A percentile compares a stretch with the other conserved stretches of the same genome.
These are phyloP conservation scores for Glaciozyma martinii DNA, from an alignment of 768 basidiomycete genomes.

Conservation along the genomic window DNA sequence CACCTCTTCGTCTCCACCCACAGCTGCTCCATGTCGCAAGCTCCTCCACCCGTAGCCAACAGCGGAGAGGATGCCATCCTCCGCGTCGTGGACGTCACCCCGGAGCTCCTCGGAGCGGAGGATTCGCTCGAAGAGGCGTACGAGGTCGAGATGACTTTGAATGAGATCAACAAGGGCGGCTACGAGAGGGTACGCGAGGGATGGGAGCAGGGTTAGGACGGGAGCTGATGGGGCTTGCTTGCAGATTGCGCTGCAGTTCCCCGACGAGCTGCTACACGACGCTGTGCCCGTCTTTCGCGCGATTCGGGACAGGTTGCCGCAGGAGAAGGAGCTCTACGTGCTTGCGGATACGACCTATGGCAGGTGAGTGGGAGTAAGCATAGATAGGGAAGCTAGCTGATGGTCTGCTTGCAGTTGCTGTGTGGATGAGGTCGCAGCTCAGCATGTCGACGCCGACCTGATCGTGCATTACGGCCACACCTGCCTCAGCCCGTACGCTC, in stretches of 20 bases:
- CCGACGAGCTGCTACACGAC: slow-evolving; percentile 78
- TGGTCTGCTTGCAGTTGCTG: slow-evolving; percentile 59
- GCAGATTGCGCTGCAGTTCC: slow-evolving; percentile 86
- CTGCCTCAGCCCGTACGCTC: slow-evolving; percentile 75
- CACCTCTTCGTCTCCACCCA: no score
- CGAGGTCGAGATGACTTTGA: slow-evolving; percentile 60
- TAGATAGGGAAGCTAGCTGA: neutral
- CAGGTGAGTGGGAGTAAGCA: slow-evolving; percentile 49
- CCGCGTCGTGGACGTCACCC: slow-evolving; percentile 48
- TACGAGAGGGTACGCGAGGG: slow-evolving; percentile 57
- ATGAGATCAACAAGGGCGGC: slow-evolving; percentile 52
- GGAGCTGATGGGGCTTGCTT: slow-evolving; percentile 3
- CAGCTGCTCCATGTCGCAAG: slow-evolving; percentile 17
- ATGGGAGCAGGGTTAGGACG: neutral
- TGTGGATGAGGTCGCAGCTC: slow-evolving; percentile 89
- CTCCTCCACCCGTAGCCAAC: slow-evolving; percentile 23
- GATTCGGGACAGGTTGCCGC: slow-evolving; percentile 50
- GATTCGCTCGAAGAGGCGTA: slow-evolving; percentile 54
- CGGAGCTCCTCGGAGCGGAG: slow-evolving; percentile 43
- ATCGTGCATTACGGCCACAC: slow-evolving; percentile 95
- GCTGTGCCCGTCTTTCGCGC: slow-evolving; percentile 72
- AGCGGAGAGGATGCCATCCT: slow-evolving; percentile 56
- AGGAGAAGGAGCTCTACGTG: slow-evolving; percentile 60
- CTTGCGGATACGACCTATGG: slow-evolving; percentile 98
- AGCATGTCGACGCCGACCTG: slow-evolving; percentile 83